These are phyloP conservation scores for Arxiozyma slooffiae DNA, from an alignment of 1,139 yeast species.

Conservation along the genomic window DNA sequence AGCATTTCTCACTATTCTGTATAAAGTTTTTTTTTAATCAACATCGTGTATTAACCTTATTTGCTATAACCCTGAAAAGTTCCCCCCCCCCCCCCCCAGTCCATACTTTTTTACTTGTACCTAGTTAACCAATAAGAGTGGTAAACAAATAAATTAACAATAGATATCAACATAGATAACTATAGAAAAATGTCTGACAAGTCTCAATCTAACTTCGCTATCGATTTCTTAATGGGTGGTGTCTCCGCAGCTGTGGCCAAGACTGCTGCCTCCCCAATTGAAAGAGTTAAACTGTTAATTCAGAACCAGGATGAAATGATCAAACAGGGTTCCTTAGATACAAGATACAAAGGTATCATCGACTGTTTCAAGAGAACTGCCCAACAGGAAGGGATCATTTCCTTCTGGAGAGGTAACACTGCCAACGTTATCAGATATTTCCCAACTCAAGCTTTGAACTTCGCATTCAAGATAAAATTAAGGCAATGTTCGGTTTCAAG, in stretches of 20 bases:
- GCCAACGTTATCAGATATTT: slow-evolving; percentile 15
- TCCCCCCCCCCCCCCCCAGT: neutral
- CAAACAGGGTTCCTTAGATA: slow-evolving; percentile 13
- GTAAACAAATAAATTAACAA: neutral
- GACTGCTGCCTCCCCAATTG: slow-evolving; percentile 16
- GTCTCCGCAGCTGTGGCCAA: slow-evolving; percentile 16
- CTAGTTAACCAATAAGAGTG: neutral
- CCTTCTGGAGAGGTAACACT: slow-evolving; percentile 16
- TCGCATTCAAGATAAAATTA: slow-evolving; percentile 15
- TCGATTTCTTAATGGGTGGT: slow-evolving; percentile 16
- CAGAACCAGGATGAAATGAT: slow-evolving; percentile 16
- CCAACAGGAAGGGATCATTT: slow-evolving; percentile 12
- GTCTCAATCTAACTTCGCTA: slow-evolving; percentile 10
- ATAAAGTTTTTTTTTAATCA: too few species aligned
- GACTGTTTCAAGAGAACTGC: slow-evolving; percentile 15
- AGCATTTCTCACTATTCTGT: neutral
- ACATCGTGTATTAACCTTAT: too few species aligned
- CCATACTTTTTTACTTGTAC: neutral
- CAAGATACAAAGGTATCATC: slow-evolving; percentile 11
- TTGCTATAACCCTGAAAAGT: too few species aligned
- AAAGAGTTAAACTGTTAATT: slow-evolving; percentile 14
- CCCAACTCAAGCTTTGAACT: slow-evolving; percentile 16
- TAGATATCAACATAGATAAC: neutral
- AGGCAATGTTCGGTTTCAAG: slow-evolving; percentile 11
- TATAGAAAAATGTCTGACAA: slow-evolving; percentile 8